Evolutionary conservation across 176 grass and related monocot genomes (phyloP).

Genomic region (Dactylis glomerata): DNA sequence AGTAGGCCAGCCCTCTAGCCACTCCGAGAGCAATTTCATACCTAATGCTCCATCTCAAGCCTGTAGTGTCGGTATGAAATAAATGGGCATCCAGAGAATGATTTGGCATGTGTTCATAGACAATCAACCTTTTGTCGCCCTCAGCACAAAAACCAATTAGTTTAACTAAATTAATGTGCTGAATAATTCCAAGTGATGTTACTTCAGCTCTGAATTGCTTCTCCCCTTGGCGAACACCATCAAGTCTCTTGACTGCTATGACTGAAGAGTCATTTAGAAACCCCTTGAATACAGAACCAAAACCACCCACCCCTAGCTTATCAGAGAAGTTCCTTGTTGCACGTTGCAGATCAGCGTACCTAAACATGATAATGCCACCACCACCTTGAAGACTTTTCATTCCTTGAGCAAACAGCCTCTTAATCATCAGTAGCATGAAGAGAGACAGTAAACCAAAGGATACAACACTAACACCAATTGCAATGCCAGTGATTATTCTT

Average conservation of each 20-base stretch:
- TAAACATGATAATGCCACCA: conserved; percentile 29
- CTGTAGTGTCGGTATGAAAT: neutral
- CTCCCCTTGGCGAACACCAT: conserved; percentile 31
- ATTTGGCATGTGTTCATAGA: conserved; percentile 57
- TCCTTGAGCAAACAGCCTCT: neutral
- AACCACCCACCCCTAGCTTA: conserved; percentile 46
- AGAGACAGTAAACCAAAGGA: neutral
- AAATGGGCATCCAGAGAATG: conserved; percentile 41
- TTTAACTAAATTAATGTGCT: conserved; percentile 53
- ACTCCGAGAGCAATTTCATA: no score
- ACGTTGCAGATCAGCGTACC: conserved; percentile 31
- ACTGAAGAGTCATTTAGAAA: conserved; percentile 18
- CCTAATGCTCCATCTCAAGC: no score
- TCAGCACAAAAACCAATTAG: conserved; percentile 51
- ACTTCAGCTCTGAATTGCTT: conserved; percentile 56
- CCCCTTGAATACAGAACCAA: conserved; percentile 65
- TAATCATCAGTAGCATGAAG: neutral
- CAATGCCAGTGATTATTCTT: no score
- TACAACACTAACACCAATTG: neutral
- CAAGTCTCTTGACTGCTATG: conserved; percentile 51
- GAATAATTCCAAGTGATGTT: conserved; percentile 39
- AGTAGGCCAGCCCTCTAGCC: no score
- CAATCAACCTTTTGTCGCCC: conserved; percentile 33
- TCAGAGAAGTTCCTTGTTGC: conserved; percentile 58
- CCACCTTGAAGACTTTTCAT: neutral